A percentile compares a stretch with the other conserved stretches of the same genome.
phyloP scores from a whole-genome alignment of 345 rosid species.

The Eutrema yunnanense region DNA sequence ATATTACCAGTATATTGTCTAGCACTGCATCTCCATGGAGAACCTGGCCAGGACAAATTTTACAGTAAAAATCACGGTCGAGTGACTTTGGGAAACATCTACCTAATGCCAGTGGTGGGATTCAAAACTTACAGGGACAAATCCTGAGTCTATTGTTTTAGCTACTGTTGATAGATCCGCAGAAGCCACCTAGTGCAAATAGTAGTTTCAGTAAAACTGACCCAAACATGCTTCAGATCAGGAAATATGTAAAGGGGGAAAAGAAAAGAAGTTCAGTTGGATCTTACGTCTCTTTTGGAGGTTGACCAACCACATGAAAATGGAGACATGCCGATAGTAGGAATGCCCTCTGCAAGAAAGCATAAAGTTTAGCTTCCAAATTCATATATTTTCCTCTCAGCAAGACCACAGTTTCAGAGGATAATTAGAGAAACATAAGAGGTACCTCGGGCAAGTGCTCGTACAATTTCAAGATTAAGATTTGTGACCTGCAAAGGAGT shows the following conservation, averaged over 20 bases:
- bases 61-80: not conserved
- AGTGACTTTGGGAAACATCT: not conserved
- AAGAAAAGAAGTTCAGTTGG: conserved; percentile 10
- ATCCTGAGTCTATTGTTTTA: conserved; percentile 69
- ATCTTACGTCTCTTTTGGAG: conserved; percentile 57
- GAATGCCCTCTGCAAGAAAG: conserved; percentile 78
- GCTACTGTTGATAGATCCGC: conserved; percentile 59
- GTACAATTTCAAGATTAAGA: conserved; percentile 87
- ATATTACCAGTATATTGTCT: conserved; percentile 58
- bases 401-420: not conserved
- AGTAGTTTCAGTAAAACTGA: not conserved
- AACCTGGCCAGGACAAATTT: conserved; percentile 42
- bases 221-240: not conserved
- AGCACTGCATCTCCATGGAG: conserved; percentile 95
- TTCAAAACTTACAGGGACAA: conserved; percentile 64
- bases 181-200: conserved; percentile 48
- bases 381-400: not conserved
- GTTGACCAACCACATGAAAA: conserved; percentile 80
- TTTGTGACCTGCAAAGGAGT: conserved; percentile 55
- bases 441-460: conserved; percentile 87
- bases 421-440: not conserved
- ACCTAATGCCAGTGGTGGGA: not conserved
- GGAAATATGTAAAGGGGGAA: not conserved
- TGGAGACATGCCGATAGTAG: conserved; percentile 85
- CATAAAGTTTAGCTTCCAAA: not conserved